Conservation (phyloP, 129 eudicot genomes). For the Centella asiatica region DNA sequence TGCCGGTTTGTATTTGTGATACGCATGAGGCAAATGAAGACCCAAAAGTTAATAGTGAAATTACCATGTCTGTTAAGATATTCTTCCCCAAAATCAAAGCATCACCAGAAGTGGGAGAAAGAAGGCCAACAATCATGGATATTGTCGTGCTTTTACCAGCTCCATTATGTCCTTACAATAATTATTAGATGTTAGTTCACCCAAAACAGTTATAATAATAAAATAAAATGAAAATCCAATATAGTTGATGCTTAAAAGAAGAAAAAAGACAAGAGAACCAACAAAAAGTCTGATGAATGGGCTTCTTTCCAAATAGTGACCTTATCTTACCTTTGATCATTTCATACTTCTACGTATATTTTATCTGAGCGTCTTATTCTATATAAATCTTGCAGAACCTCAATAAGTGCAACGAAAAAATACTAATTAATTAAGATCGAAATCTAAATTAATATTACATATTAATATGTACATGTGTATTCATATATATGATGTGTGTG, state of each 20-base stretch:
- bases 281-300: background rate
- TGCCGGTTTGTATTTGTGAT: constrained; percentile 12
- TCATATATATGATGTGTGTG: too few species aligned
- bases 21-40: constrained; percentile 1
- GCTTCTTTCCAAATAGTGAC: background rate
- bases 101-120: constrained; percentile 94
- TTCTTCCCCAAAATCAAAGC: constrained; percentile 87
- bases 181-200: background rate
- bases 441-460: too few species aligned
- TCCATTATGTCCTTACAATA: constrained; percentile 83
- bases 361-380: background rate
- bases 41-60: constrained; percentile 9
- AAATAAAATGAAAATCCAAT: background rate
- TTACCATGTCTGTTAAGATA: constrained; percentile 93
- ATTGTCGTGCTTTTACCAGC: constrained; percentile 99
- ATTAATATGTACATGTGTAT: too few species aligned
- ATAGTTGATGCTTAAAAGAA: background rate
- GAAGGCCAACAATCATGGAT: constrained; percentile 98
- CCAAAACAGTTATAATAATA: background rate
- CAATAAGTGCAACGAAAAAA: too few species aligned
- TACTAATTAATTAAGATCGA: too few species aligned
- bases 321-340: background rate
- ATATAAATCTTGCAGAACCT: background rate
- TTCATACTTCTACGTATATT: background rate
- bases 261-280: constrained; percentile 10